phyloP scores from a whole-genome alignment of 1,139 yeast genomes.

The Kurtzmaniella quercitrusa region DNA sequence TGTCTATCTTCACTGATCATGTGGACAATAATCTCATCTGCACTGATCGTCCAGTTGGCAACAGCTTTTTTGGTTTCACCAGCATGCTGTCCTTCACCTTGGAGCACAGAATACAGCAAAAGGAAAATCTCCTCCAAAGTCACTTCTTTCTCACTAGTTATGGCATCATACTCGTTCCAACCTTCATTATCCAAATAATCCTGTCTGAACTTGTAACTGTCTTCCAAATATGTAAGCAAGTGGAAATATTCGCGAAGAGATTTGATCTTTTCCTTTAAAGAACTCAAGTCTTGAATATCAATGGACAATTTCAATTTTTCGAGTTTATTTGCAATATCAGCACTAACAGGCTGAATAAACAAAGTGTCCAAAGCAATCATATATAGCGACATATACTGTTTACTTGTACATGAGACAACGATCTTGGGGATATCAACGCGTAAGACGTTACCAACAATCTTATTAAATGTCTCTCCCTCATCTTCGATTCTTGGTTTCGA shows the following conservation, averaged over 20 bases:
- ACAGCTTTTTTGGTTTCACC: slow-evolving; percentile 14
- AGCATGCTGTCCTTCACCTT: slow-evolving; percentile 22
- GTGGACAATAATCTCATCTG: slow-evolving; percentile 45
- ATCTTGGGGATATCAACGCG: slow-evolving; percentile 40
- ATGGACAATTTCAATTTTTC: slow-evolving; percentile 41
- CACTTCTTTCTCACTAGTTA: slow-evolving; percentile 26
- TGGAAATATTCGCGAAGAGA: slow-evolving; percentile 25
- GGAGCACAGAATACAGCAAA: slow-evolving; percentile 36
- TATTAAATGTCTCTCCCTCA: slow-evolving; percentile 4
- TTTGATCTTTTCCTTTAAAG: slow-evolving; percentile 26
- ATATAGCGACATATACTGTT: slow-evolving; percentile 40
- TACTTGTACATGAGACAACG: slow-evolving; percentile 37
- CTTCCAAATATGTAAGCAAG: slow-evolving; percentile 14
- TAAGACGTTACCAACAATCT: slow-evolving; percentile 16
- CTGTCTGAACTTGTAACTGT: slow-evolving; percentile 38
- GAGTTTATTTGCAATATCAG: slow-evolving; percentile 29
- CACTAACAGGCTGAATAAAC: slow-evolving; percentile 40
- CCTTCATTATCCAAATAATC: slow-evolving; percentile 30
- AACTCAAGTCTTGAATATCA: slow-evolving; percentile 36
- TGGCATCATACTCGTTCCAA: slow-evolving; percentile 30
- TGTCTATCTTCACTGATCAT: slow-evolving; percentile 41
- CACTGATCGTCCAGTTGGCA: slow-evolving; percentile 58
- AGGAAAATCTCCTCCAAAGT: slow-evolving; percentile 33
- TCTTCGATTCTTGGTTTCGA: slow-evolving; percentile 21
- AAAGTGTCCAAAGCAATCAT: slow-evolving; percentile 32